Percentiles rank a stretch among this genome's conserved stretches.
Conservation (phyloP, 257 asterid species). For the Cinchona pubescens region DNA sequence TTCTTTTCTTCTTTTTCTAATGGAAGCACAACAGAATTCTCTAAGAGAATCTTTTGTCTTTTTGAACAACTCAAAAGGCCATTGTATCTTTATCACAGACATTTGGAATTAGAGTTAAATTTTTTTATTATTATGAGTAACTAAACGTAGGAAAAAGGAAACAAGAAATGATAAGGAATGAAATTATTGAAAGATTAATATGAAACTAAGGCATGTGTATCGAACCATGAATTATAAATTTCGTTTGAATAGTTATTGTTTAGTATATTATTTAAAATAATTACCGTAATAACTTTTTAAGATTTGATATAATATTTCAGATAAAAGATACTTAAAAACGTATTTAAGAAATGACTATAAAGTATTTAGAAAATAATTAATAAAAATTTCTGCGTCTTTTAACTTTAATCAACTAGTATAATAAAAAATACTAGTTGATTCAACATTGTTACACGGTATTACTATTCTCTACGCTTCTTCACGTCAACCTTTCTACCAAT, state of each 20-base stretch:
- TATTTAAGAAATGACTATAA: too few relatives aligned
- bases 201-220: too few relatives aligned
- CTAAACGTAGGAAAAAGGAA: too few relatives aligned
- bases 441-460: conserved; percentile 24
- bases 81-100: too few relatives aligned
- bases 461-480: conserved; percentile 25
- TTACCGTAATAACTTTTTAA: too few relatives aligned
- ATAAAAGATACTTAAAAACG: too few relatives aligned
- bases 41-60: background rate
- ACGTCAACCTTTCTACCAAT: conserved; percentile 19
- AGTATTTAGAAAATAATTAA: too few relatives aligned
- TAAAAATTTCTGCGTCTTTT: too few relatives aligned
- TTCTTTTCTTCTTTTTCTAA: background rate
- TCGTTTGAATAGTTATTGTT: too few relatives aligned
- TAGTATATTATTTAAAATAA: too few relatives aligned
- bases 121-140: background rate
- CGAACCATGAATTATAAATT: too few relatives aligned
- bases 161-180: background rate
- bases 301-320: too few relatives aligned
- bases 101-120: background rate
- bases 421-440: conserved; percentile 8
- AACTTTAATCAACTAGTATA: background rate
- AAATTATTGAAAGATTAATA: background rate
- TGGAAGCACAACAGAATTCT: background rate
- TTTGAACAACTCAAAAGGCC: background rate